These are phyloP conservation scores for Eucalyptus decipiens DNA, from an alignment of 345 rosid genomes.

Conservation along the genomic window DNA sequence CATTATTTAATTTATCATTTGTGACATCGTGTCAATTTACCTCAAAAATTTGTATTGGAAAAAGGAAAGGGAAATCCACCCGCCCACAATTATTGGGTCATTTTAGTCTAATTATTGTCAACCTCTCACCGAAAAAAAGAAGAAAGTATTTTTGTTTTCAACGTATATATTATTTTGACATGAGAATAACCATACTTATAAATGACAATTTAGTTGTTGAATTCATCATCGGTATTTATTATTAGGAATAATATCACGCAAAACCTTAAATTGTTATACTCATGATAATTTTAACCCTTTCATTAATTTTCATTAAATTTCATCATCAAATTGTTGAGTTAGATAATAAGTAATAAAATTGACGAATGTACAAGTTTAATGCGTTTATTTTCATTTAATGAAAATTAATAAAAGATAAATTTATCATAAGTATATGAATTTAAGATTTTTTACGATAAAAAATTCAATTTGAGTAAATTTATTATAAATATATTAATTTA, in stretches of 20 bases:
- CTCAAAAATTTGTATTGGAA: rapidly evolving
- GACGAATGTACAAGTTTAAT: rapidly evolving
- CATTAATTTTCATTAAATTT: too few species aligned
- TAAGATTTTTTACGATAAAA: rapidly evolving
- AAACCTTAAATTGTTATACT: too few species aligned
- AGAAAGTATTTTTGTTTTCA: too few species aligned
- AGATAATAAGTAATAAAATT: rapidly evolving
- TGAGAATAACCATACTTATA: neutral
- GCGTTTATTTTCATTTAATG: too few species aligned
- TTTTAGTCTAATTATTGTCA: neutral
- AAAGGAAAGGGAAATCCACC: neutral
- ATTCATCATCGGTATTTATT: rapidly evolving
- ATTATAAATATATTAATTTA: too few species aligned
- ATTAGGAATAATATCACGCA: too few species aligned
- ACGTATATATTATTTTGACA: neutral
- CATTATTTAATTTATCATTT: neutral
- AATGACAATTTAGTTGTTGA: neutral
- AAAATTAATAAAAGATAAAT: too few species aligned
- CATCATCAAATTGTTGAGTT: too few species aligned
- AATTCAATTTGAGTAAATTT: rapidly evolving
- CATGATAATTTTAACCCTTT: rapidly evolving
- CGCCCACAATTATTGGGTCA: neutral
- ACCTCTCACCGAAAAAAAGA: neutral
- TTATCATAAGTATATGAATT: rapidly evolving
- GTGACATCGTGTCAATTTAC: rapidly evolving